Percentiles rank a stretch among this genome's conserved stretches.
These are phyloP conservation scores for Mycena polygramma DNA, from an alignment of 768 basidiomycete species.

Conservation along the genomic window DNA sequence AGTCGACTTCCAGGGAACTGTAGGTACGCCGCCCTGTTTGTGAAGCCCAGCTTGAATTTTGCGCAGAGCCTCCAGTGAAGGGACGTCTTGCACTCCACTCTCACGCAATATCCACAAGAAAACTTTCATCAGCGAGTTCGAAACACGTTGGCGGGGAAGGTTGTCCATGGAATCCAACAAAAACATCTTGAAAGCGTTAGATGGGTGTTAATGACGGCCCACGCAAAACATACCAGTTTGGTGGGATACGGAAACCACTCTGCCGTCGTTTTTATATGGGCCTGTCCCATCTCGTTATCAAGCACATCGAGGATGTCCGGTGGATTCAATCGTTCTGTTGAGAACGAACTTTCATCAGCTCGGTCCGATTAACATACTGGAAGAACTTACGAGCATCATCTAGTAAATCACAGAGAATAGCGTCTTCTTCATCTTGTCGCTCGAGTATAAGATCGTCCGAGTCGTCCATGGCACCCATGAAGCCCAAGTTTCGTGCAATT, in stretches of 20 bases:
- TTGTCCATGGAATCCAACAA: conserved; percentile 16
- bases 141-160: conserved; percentile 9
- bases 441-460: neutral
- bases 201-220: no score
- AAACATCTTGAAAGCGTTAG: neutral
- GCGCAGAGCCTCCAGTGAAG: conserved; percentile 3
- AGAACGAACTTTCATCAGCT: no score
- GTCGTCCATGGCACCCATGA: neutral
- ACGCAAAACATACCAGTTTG: conserved; percentile 10
- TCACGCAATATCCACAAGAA: conserved; percentile 17
- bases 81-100: neutral
- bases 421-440: conserved; percentile 7
- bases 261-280: neutral
- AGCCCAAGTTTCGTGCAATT: conserved; percentile 9
- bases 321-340: neutral
- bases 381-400: neutral
- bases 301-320: neutral
- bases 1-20: neutral
- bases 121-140: conserved; percentile 12
- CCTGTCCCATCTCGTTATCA: neutral
- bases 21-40: neutral
- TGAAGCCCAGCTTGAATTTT: neutral
- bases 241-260: conserved; percentile 4
- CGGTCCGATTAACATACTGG: neutral
- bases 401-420: conserved; percentile 3